These are phyloP conservation scores for Carex scoparia DNA, from an alignment of 176 grass and related monocot species.

Conservation along the genomic window DNA sequence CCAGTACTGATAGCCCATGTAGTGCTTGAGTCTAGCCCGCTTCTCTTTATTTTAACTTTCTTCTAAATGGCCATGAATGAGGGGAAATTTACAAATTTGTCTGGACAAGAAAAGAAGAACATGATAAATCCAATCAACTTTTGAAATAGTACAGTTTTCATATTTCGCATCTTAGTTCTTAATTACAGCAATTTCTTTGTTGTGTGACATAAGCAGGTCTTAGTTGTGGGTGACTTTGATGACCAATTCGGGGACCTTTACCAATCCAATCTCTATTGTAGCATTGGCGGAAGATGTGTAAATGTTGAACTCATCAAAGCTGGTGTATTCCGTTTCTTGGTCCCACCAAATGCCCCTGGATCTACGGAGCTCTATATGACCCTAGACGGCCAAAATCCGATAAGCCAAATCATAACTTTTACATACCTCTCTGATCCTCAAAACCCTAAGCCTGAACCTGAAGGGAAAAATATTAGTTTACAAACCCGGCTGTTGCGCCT, in stretches of 20 bases:
- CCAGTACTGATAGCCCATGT: background rate
- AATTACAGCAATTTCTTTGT: slow-evolving; percentile 26
- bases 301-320: slow-evolving; percentile 52
- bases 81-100: background rate
- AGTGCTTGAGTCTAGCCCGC: background rate
- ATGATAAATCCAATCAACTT: background rate
- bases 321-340: slow-evolving; percentile 63
- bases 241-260: slow-evolving; percentile 49
- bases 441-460: slow-evolving; percentile 37
- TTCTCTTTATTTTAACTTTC: background rate
- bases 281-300: slow-evolving; percentile 57
- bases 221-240: slow-evolving; percentile 64
- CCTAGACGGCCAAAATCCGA: slow-evolving; percentile 64
- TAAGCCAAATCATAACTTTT: slow-evolving; percentile 73
- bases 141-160: background rate
- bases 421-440: slow-evolving; percentile 42
- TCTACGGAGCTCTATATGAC: slow-evolving; percentile 64
- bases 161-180: background rate
- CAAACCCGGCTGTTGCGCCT: slow-evolving; percentile 70
- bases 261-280: slow-evolving; percentile 30
- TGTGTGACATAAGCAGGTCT: slow-evolving; percentile 44
- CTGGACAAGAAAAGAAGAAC: background rate
- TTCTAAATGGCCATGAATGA: background rate
- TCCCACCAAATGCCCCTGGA: slow-evolving; percentile 53
- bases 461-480: slow-evolving; percentile 43